phyloP scores from a whole-genome alignment of 2,329 filamentous ascomycete species.

The Penicillium griseofulvum region DNA sequence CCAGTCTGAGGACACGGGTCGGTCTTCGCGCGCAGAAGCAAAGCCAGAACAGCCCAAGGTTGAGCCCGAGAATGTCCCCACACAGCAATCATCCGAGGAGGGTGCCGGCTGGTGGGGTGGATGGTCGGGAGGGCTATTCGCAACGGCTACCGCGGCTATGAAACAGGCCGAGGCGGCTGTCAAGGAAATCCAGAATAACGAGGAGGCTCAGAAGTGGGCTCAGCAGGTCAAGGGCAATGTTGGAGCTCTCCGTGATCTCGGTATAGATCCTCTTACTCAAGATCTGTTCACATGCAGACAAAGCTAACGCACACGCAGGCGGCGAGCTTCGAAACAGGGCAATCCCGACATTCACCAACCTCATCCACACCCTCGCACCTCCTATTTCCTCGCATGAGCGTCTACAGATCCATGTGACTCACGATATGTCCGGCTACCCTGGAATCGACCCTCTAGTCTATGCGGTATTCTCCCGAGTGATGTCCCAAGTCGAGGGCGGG shows the following conservation, averaged over 20 bases:
- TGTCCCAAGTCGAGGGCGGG: conserved; percentile 98
- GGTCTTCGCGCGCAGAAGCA: conserved; percentile 68
- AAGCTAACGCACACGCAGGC: conserved; percentile 53
- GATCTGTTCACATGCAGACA: background rate
- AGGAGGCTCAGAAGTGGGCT: conserved; percentile 94
- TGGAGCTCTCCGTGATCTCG: conserved; percentile 69
- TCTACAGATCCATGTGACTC: conserved; percentile 93
- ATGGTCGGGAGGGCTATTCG: conserved; percentile 66
- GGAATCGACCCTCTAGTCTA: conserved; percentile 92
- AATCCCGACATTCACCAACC: conserved; percentile 88
- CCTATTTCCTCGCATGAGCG: conserved; percentile 97
- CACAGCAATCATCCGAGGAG: conserved; percentile 44
- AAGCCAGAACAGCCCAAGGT: conserved; percentile 55
- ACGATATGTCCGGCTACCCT: conserved; percentile 92
- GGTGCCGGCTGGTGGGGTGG: conserved; percentile 75
- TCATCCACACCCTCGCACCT: conserved; percentile 91
- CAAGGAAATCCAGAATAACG: conserved; percentile 92
- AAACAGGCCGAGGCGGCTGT: conserved; percentile 91
- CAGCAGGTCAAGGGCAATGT: conserved; percentile 91
- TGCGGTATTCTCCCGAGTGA: conserved; percentile 86
- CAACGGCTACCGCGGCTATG: conserved; percentile 69
- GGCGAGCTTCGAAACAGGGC: conserved; percentile 83
- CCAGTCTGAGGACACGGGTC: conserved; percentile 75
- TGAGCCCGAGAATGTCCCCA: conserved; percentile 45
- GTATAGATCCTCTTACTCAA: conserved; percentile 49